These are phyloP conservation scores for Phytophthora pseudosyringae DNA, from an alignment of 352 stramenopile genomes.

Conservation along the genomic window DNA sequence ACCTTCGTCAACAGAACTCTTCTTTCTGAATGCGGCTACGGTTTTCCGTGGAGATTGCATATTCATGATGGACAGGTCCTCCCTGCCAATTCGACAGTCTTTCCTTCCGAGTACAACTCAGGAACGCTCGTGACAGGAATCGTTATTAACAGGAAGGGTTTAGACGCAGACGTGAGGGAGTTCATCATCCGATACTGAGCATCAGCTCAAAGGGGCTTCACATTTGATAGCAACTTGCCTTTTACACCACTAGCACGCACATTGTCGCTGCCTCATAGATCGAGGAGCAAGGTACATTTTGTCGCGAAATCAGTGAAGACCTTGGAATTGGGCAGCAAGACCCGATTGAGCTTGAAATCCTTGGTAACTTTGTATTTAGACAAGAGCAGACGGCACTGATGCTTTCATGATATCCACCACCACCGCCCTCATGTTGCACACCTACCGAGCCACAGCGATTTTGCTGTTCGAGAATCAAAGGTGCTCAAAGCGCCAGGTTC, in stretches of 20 bases:
- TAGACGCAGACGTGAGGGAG: background rate
- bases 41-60: constrained; percentile 3
- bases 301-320: no score
- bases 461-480: background rate
- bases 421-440: background rate
- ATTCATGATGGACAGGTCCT: background rate
- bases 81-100: no score
- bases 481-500: background rate
- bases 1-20: background rate
- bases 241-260: background rate
- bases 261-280: no score
- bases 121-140: no score
- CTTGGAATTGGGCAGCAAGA: background rate
- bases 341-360: background rate
- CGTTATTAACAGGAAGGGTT: background rate
- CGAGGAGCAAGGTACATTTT: no score
- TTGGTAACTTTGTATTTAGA: background rate
- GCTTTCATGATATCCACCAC: background rate
- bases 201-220: no score
- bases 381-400: background rate
- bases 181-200: no score
- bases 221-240: no score
- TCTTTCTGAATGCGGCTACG: background rate
- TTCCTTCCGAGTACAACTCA: no score
- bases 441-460: background rate